Base-by-base conservation (phyloP, 139 green algal species). In the Nannochloris sp. region DNA sequence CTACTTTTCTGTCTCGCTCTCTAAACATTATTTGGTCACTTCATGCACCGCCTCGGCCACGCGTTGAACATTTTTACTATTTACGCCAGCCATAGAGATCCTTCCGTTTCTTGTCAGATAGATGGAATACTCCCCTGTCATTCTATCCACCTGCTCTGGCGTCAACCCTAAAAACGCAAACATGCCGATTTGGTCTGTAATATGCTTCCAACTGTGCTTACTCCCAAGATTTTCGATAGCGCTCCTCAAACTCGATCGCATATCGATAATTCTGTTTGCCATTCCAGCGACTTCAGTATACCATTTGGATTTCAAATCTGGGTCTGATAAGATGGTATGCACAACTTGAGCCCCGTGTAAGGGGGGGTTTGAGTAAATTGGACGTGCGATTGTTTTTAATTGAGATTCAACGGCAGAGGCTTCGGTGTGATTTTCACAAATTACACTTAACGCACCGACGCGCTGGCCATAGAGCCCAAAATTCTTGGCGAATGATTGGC, bases 1-100 rank as follows among this genome's bases (percentile, higher is more conserved):
- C n/a, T n/a, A n/a, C n/a, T n/a, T n/a, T 47, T 19, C 53, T 15
- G 55, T 15, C 53, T 2, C 62, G 44, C 29, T 70, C n/a, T n/a
- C n/a, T n/a, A n/a, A n/a, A n/a, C n/a, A n/a, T 3, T 67, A 56
- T 33, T 33, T 88, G 65, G 85, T 96, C 35, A 96, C 90, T 8
- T 81, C 60, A 62, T 93, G 84, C 30, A 96, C 90, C 31, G 90
- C 89, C 67, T 83, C 60, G 4, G 89, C 85, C 33, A 96, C 72
- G 29, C 77, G 64, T 8, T 57, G 71, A n/a, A 96, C 89, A 54
- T 95, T 95, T 30, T 83, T 77, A 34, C 68, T 87, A 68, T 83
- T 96, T 36, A 96, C 83, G 4, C 90, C 90, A 0, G 90, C 90
- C 85, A 96, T 96, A 70, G 61, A 85, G 76, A 97, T 97, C 70